Percentiles rank a stretch among this genome's conserved stretches.
Evolutionary conservation across 345 rosid genomes (phyloP).

Genomic region (Litchi chinensis): DNA sequence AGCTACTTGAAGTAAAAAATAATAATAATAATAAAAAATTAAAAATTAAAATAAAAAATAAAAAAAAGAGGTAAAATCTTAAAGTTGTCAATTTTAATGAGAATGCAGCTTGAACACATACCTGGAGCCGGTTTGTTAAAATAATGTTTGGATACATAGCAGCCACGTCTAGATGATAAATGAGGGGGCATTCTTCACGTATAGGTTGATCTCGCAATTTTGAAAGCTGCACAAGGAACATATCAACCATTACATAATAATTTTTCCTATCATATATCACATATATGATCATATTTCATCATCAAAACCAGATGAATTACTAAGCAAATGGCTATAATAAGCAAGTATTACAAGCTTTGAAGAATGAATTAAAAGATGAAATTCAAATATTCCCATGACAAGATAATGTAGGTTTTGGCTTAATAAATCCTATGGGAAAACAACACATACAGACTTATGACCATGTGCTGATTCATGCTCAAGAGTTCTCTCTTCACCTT

Average conservation of each 20-base stretch:
- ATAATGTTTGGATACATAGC: conserved; percentile 99
- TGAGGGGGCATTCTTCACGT: conserved; percentile 93
- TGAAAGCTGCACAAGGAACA: conserved; percentile 61
- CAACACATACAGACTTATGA: not conserved
- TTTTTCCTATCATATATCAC: not conserved
- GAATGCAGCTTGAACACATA: conserved; percentile 30
- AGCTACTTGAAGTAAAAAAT: not conserved
- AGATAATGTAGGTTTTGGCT: conserved; percentile 6
- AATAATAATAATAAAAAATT: conserved; percentile 14
- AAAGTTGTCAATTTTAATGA: conserved; percentile 4
- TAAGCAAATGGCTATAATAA: not conserved
- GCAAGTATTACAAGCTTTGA: conserved; percentile 16
- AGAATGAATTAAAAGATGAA: conserved; percentile 1
- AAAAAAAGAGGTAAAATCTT: not conserved
- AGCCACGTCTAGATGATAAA: conserved; percentile 98
- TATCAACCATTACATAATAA: not conserved
- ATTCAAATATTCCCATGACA: not conserved
- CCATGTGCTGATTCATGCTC: not conserved
- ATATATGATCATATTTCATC: not conserved
- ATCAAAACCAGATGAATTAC: not conserved
- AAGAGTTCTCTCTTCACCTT: not conserved
- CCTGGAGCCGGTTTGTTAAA: conserved; percentile 98
- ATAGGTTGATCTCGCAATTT: conserved; percentile 73
- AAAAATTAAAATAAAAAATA: not conserved
- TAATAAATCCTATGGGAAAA: not conserved